phyloP scores from a whole-genome alignment of 1,284 basidiomycete genomes.

The Puccinia triticina region DNA sequence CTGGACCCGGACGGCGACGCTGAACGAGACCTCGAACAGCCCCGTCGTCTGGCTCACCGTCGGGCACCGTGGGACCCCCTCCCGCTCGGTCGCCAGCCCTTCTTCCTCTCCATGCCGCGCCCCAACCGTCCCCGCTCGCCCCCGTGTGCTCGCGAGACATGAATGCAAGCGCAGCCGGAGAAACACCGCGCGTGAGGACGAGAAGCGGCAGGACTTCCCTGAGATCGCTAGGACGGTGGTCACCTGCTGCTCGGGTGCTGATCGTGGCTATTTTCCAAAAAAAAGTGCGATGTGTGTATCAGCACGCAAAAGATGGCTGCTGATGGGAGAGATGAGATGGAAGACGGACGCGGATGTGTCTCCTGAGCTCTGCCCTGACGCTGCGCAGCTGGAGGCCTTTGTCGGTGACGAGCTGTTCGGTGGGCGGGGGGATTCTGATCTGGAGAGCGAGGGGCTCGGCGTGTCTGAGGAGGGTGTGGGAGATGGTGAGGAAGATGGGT shows the following conservation, averaged over 20 bases:
- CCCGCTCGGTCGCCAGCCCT: neutral
- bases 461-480: conserved; percentile 37
- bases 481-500: conserved; percentile 29
- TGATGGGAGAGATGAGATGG: neutral
- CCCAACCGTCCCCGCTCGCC: neutral
- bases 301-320: too few species aligned
- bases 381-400: conserved; percentile 41
- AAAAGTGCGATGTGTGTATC: too few species aligned
- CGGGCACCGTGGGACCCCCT: conserved; percentile 16
- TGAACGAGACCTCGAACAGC: conserved; percentile 26
- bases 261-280: neutral
- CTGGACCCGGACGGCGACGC: conserved; percentile 13
- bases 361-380: conserved; percentile 28
- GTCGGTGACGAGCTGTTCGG: conserved; percentile 31
- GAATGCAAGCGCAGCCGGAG: conserved; percentile 29
- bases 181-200: conserved; percentile 35
- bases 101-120: neutral
- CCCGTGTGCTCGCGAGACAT: neutral
- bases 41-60: conserved; percentile 41
- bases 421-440: conserved; percentile 42
- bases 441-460: conserved; percentile 37
- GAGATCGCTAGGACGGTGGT: conserved; percentile 38
- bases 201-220: conserved; percentile 43
- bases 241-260: neutral
- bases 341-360: conserved; percentile 32